Conservation (phyloP, 805 yeast species). For the Myxozyma kluyveri region DNA sequence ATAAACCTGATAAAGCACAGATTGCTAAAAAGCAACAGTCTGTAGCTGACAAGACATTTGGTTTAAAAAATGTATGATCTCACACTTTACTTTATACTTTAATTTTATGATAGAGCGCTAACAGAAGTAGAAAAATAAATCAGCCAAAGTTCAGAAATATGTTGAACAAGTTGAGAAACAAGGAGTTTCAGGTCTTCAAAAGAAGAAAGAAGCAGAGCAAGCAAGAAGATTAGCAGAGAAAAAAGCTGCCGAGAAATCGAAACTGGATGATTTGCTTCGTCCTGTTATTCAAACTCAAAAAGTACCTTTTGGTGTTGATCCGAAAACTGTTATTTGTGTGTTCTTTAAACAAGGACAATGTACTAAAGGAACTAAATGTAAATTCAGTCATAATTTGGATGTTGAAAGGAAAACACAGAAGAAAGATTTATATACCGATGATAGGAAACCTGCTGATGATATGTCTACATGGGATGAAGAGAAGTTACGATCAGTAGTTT, state of each 20-base stretch:
- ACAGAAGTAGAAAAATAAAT: constrained; percentile 78
- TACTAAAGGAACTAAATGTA: constrained; percentile 67
- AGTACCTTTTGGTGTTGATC: constrained; percentile 96
- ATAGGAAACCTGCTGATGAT: constrained; percentile 67
- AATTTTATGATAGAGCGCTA: not conserved
- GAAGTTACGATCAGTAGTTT: constrained; percentile 78
- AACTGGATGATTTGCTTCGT: constrained; percentile 72
- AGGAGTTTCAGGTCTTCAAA: constrained; percentile 51
- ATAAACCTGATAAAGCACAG: constrained; percentile 57
- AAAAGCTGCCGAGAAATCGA: constrained; percentile 87
- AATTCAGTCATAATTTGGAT: constrained; percentile 84
- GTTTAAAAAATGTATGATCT: constrained; percentile 72
- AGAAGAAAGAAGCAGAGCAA: constrained; percentile 72
- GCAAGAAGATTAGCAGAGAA: constrained; percentile 70
- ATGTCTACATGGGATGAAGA: constrained; percentile 98
- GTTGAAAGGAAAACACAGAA: constrained; percentile 85
- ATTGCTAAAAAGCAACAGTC: constrained; percentile 55
- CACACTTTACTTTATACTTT: not conserved
- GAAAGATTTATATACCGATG: constrained; percentile 90
- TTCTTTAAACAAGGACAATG: constrained; percentile 84
- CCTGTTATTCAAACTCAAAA: constrained; percentile 68
- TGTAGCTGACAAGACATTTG: constrained; percentile 86
- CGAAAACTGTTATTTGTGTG: constrained; percentile 87
- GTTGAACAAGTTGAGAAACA: constrained; percentile 68
- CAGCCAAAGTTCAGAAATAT: constrained; percentile 78